Percentiles rank a stretch among this genome's conserved stretches.
Evolutionary conservation across 352 stramenopile genomes (phyloP).

Genomic region (Pythium grandisporangium): DNA sequence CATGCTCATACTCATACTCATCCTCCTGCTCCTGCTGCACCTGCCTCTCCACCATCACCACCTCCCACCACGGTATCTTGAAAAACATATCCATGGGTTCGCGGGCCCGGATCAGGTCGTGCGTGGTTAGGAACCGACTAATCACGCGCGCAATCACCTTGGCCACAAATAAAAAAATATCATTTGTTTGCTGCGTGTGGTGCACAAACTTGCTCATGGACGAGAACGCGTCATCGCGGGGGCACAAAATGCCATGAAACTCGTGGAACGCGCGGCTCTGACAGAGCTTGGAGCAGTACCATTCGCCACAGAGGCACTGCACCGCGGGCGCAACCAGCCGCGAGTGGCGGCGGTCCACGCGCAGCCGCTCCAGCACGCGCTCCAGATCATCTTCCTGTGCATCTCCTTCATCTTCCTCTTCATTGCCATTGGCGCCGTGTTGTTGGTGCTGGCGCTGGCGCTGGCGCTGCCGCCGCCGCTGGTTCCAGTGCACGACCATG

Average conservation of each 20-base stretch:
- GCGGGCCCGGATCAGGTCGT: slow-evolving; percentile 42
- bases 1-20: neutral
- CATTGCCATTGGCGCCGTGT: neutral
- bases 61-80: slow-evolving; percentile 88
- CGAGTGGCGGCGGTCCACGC: slow-evolving; percentile 36
- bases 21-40: slow-evolving; percentile 16
- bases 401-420: slow-evolving; percentile 11
- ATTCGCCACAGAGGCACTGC: slow-evolving; percentile 55
- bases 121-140: slow-evolving; percentile 39
- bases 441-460: slow-evolving; percentile 6
- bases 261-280: slow-evolving; percentile 54
- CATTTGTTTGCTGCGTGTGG: slow-evolving; percentile 83
- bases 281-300: slow-evolving; percentile 83
- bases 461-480: too few relatives aligned
- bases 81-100: slow-evolving; percentile 86
- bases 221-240: slow-evolving; percentile 41
- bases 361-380: slow-evolving; percentile 22
- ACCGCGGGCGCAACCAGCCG: slow-evolving; percentile 26
- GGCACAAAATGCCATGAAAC: slow-evolving; percentile 73
- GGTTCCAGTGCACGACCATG: slow-evolving; percentile 25
- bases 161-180: slow-evolving; percentile 86
- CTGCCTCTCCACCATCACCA: slow-evolving; percentile 54
- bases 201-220: slow-evolving; percentile 53
- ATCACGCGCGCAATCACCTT: slow-evolving; percentile 79
- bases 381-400: slow-evolving; percentile 23